phyloP scores from a whole-genome alignment of 805 yeast genomes.

The Teunomyces panamensis region DNA sequence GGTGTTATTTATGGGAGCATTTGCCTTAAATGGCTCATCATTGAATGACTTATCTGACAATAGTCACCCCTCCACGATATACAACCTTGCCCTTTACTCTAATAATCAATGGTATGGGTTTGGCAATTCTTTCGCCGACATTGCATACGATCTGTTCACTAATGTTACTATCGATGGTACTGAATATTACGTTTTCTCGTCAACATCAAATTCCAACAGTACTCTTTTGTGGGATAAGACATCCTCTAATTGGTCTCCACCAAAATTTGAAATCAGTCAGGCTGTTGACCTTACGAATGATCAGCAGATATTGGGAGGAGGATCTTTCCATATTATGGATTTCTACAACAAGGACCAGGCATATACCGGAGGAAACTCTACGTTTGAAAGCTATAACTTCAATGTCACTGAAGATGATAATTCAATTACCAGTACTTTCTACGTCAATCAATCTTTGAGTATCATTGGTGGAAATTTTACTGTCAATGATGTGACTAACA shows the following conservation, averaged over 20 bases:
- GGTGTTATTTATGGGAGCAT: slow-evolving; percentile 30
- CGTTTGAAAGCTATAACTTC: slow-evolving; percentile 21
- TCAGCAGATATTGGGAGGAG: slow-evolving; percentile 36
- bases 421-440: slow-evolving; percentile 32
- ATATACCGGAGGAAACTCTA: slow-evolving; percentile 15
- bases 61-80: slow-evolving; percentile 18
- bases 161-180: slow-evolving; percentile 34
- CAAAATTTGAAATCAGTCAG: slow-evolving; percentile 30
- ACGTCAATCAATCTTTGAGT: slow-evolving; percentile 48
- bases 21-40: slow-evolving; percentile 23
- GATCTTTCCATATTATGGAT: slow-evolving; percentile 34
- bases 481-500: slow-evolving; percentile 15
- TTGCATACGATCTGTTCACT: slow-evolving; percentile 25
- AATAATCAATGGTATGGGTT: slow-evolving; percentile 41
- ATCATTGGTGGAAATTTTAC: slow-evolving; percentile 63
- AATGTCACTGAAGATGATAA: slow-evolving; percentile 16
- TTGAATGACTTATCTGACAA: slow-evolving; percentile 26
- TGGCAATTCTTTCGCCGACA: slow-evolving; percentile 28
- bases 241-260: slow-evolving; percentile 31
- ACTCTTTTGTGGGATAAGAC: slow-evolving; percentile 43
- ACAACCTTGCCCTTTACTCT: slow-evolving; percentile 36
- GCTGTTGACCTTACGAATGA: slow-evolving; percentile 19
- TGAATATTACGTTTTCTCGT: slow-evolving; percentile 41
- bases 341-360: slow-evolving; percentile 26
- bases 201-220: slow-evolving; percentile 18